Percentiles rank a stretch among this genome's conserved stretches.
phyloP scores from a whole-genome alignment of 2,329 filamentous ascomycete species.

The Neonectria sp. region DNA sequence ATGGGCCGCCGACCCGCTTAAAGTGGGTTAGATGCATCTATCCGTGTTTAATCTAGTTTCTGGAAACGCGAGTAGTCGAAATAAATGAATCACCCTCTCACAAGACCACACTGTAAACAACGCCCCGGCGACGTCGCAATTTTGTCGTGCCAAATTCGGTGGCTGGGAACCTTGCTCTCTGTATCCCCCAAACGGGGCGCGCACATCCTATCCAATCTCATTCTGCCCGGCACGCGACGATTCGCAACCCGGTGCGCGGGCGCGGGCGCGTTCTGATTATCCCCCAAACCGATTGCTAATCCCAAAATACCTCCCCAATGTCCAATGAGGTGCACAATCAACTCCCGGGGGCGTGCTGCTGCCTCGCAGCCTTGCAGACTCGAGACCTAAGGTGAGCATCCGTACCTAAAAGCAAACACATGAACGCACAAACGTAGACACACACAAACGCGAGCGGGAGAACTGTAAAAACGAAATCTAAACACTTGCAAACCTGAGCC shows the following conservation, averaged over 20 bases:
- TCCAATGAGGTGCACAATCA: constrained; percentile 12
- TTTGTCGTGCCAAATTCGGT: constrained; percentile 7
- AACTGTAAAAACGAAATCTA: constrained; percentile 11
- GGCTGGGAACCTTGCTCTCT: constrained; percentile 26
- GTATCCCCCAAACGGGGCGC: constrained; percentile 15
- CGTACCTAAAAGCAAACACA: not conserved
- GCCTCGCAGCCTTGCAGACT: not conserved
- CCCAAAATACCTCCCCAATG: not conserved
- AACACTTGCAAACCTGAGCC: not conserved
- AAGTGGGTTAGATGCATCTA: constrained; percentile 22
- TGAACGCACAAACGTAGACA: not conserved
- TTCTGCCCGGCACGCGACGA: constrained; percentile 42
- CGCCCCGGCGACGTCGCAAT: not conserved
- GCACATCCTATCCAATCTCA: constrained; percentile 25
- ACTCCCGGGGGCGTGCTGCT: constrained; percentile 2
- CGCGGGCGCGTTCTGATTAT: constrained; percentile 24
- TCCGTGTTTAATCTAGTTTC: constrained; percentile 16
- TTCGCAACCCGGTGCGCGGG: constrained; percentile 33
- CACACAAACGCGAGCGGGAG: not conserved
- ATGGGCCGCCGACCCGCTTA: constrained; percentile 27
- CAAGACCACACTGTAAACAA: not conserved
- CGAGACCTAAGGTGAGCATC: not conserved
- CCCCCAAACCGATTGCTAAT: constrained; percentile 24
- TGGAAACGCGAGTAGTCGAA: constrained; percentile 15
- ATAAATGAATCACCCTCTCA: constrained; percentile 10